A percentile compares a stretch with the other conserved stretches of the same genome.
Conservation (phyloP, 805 yeast genomes). For the Saturnispora besseyi region DNA sequence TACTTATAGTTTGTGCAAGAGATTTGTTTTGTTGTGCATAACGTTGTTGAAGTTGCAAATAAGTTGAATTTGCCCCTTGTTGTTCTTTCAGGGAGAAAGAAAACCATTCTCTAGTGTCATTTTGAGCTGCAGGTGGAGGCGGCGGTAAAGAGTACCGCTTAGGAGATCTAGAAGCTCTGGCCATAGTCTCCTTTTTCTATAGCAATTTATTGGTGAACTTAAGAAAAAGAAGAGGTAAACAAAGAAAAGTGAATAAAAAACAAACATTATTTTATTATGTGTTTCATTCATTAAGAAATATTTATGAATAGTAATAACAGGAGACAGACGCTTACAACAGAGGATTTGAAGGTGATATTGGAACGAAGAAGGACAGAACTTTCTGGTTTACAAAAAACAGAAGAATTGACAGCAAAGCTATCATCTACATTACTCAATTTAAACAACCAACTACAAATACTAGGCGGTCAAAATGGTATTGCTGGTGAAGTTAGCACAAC, state of each 20-base stretch:
- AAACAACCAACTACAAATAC: constrained; percentile 37
- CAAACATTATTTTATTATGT: neutral
- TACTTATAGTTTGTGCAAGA: constrained; percentile 51
- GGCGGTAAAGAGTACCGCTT: constrained; percentile 2
- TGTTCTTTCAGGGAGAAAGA: neutral
- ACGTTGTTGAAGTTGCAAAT: constrained; percentile 16
- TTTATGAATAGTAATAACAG: neutral
- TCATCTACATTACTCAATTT: constrained; percentile 40
- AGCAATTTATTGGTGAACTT: neutral
- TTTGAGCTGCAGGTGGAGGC: neutral
- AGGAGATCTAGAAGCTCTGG: constrained; percentile 4
- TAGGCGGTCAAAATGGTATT: constrained; percentile 42
- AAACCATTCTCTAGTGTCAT: neutral
- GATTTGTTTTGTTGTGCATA: constrained; percentile 43
- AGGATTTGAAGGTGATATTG: neutral
- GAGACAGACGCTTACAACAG: constrained; percentile 5
- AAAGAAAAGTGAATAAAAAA: neutral
- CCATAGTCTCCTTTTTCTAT: neutral
- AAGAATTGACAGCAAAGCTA: constrained; percentile 36
- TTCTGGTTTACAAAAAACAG: constrained; percentile 38
- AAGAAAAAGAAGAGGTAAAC: neutral
- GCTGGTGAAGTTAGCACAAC: constrained; percentile 45
- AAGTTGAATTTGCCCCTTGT: neutral
- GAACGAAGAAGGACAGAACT: constrained; percentile 44
- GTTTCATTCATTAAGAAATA: neutral